Evolutionary conservation across 352 stramenopile genomes (phyloP).

Genomic region (Phytophthora tentaculata): DNA sequence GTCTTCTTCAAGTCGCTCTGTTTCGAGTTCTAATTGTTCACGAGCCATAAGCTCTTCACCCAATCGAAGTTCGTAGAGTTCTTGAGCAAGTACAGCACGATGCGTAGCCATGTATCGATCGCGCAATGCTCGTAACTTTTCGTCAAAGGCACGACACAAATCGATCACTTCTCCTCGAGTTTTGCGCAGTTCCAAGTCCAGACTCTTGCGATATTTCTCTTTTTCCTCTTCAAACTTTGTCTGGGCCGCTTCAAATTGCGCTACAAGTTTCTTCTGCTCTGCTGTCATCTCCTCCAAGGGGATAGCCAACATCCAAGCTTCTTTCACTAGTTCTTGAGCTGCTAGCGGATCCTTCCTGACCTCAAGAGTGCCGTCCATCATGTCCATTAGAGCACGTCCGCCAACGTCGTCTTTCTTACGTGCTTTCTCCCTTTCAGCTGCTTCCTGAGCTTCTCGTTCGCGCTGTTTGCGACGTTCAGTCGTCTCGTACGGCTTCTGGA

Average conservation of each 20-base stretch:
- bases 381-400: constrained; percentile 84
- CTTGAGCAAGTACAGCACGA: constrained; percentile 60
- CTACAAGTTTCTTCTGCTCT: constrained; percentile 79
- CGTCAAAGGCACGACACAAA: constrained; percentile 84
- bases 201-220: constrained; percentile 90
- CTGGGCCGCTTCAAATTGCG: constrained; percentile 67
- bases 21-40: constrained; percentile 53
- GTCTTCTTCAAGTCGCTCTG: constrained; percentile 34
- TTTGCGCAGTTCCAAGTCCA: constrained; percentile 92
- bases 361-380: constrained; percentile 95
- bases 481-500: constrained; percentile 84
- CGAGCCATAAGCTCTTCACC: constrained; percentile 55
- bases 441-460: constrained; percentile 38
- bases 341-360: constrained; percentile 84
- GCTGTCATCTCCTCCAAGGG: constrained; percentile 78
- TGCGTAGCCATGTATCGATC: constrained; percentile 66
- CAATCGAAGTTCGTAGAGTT: constrained; percentile 77
- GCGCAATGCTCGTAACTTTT: constrained; percentile 71
- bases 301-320: constrained; percentile 90
- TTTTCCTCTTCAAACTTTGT: constrained; percentile 87
- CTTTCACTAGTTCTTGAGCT: constrained; percentile 69
- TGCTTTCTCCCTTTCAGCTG: constrained; percentile 32
- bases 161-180: constrained; percentile 83
- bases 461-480: constrained; percentile 61
- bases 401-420: constrained; percentile 87